phyloP scores from a whole-genome alignment of 352 stramenopile genomes.

The Globisporangium lucens region DNA sequence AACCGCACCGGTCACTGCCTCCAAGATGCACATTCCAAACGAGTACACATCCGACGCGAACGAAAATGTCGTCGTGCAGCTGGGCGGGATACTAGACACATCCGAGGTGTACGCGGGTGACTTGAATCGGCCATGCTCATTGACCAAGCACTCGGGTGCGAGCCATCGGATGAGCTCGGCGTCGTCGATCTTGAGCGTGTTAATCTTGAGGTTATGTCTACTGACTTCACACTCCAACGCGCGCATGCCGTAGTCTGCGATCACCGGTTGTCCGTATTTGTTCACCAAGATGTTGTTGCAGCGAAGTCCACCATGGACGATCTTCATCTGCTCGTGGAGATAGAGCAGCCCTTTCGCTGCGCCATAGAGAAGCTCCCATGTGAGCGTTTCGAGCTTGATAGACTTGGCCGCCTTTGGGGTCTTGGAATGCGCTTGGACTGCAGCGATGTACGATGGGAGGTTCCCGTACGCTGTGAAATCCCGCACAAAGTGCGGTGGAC shows the following conservation, averaged over 20 bases:
- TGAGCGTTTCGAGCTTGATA: constrained; percentile 38
- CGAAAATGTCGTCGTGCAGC: constrained; percentile 23
- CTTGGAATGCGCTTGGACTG: constrained; percentile 37
- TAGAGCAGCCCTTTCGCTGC: constrained; percentile 58
- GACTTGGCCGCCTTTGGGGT: constrained; percentile 22
- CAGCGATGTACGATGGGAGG: constrained; percentile 45
- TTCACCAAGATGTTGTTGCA: constrained; percentile 74
- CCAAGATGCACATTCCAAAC: constrained; percentile 80
- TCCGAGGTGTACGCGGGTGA: constrained; percentile 28
- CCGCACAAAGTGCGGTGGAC: constrained; percentile 48
- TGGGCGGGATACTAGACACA: constrained; percentile 8
- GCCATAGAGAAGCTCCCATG: constrained; percentile 56
- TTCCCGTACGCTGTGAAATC: constrained; percentile 62
- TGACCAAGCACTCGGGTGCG: constrained; percentile 55
- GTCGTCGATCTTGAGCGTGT: constrained; percentile 32
- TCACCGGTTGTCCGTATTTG: constrained; percentile 55
- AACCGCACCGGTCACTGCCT: constrained; percentile 46
- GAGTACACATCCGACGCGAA: constrained; percentile 65
- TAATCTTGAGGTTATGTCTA: constrained; percentile 35
- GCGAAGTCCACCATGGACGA: constrained; percentile 55
- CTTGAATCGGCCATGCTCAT: constrained; percentile 28
- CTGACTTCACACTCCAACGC: constrained; percentile 31
- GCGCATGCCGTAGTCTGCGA: constrained; percentile 60
- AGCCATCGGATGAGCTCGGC: constrained; percentile 62
- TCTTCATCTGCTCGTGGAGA: constrained; percentile 51